Conservation (phyloP, 1,284 basidiomycete genomes). For the Vanrija sp. region DNA sequence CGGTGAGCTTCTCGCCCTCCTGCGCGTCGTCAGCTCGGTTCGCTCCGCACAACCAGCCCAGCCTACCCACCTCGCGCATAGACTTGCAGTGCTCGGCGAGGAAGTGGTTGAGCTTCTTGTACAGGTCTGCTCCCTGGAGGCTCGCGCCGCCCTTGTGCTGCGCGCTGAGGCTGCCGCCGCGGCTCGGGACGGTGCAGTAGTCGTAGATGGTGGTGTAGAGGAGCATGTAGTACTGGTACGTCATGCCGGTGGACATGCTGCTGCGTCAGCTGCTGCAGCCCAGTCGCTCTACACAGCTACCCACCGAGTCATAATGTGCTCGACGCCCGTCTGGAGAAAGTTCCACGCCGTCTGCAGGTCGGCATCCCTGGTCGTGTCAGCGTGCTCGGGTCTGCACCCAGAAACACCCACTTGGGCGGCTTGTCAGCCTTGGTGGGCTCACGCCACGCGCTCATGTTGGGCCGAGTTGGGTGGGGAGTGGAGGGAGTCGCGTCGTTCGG, state of each 20-base stretch:
- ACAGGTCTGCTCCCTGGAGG: conserved; percentile 90
- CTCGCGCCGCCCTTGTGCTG: conserved; percentile 71
- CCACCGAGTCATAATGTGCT: conserved; percentile 80
- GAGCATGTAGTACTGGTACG: conserved; percentile 86
- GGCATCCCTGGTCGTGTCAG: conserved; percentile 25
- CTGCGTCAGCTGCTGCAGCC: not conserved
- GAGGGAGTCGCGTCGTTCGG: not conserved
- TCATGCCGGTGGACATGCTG: conserved; percentile 77
- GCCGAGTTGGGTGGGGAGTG: not conserved
- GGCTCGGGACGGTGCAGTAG: conserved; percentile 66
- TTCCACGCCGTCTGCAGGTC: conserved; percentile 69
- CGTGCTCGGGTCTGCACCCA: not conserved
- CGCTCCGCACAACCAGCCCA: conserved; percentile 49
- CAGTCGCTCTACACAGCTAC: conserved; percentile 7
- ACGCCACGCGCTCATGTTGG: conserved; percentile 11
- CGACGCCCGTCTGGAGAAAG: conserved; percentile 82
- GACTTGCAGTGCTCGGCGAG: conserved; percentile 72
- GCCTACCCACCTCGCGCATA: conserved; percentile 61
- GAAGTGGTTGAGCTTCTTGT: conserved; percentile 81
- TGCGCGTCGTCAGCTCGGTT: conserved; percentile 44
- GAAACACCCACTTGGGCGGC: conserved; percentile 38
- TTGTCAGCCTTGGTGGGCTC: conserved; percentile 25
- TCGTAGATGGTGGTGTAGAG: conserved; percentile 94
- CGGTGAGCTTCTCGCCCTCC: conserved; percentile 74
- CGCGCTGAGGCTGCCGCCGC: conserved; percentile 18